Conservation (phyloP, 2,329 filamentous ascomycete genomes). For the Cladophialophora psammophila region DNA sequence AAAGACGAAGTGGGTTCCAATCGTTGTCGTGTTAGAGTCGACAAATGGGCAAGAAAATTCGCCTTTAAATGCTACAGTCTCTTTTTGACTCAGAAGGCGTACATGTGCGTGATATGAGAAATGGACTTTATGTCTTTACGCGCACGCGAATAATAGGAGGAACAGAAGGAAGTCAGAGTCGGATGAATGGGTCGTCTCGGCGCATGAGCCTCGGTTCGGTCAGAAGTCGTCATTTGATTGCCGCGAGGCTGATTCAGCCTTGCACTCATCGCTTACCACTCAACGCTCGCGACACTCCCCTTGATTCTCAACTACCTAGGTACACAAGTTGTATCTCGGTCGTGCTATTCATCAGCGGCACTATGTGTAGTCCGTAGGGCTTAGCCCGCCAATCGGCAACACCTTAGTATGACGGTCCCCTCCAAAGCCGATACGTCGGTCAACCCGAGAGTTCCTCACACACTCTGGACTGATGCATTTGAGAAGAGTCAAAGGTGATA, state of each 20-base stretch:
- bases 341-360: conserved; percentile 51
- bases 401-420: conserved; percentile 47
- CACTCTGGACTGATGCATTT: conserved; percentile 54
- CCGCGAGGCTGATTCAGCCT: not conserved
- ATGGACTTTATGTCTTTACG: not conserved
- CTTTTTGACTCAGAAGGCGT: no score
- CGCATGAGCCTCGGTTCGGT: conserved; percentile 13
- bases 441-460: conserved; percentile 56
- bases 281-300: not conserved
- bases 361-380: conserved; percentile 54
- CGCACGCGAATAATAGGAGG: not conserved
- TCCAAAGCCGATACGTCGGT: conserved; percentile 60
- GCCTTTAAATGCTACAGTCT: not conserved
- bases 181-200: conserved; percentile 1
- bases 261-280: not conserved
- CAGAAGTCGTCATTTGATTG: not conserved
- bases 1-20: not conserved
- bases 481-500: conserved; percentile 55
- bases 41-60: not conserved
- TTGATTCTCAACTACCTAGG: not conserved
- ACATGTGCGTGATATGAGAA: no score
- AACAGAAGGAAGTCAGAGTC: not conserved
- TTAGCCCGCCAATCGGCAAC: conserved; percentile 53
- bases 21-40: not conserved
- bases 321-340: conserved; percentile 47